Conservation (phyloP, 768 basidiomycete genomes). For the Mycena amicta region DNA sequence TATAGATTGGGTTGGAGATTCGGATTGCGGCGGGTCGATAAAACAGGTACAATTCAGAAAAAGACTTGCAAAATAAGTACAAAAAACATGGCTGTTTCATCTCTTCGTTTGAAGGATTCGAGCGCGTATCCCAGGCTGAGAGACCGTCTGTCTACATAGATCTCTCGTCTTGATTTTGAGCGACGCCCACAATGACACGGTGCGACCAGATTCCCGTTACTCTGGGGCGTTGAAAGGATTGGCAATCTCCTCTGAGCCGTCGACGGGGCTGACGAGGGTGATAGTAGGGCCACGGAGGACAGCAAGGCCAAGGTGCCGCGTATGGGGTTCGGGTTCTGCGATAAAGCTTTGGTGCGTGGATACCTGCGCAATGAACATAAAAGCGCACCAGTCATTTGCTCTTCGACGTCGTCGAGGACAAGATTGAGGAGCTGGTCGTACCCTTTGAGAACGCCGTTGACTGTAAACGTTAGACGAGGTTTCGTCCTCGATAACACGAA, state of each 20-base stretch:
- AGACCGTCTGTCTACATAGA: too few species aligned
- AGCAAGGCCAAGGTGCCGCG: constrained; percentile 75
- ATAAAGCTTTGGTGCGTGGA: too few species aligned
- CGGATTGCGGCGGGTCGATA: constrained; percentile 28
- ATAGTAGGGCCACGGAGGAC: constrained; percentile 95
- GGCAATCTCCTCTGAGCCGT: constrained; percentile 92
- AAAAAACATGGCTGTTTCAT: constrained; percentile 29
- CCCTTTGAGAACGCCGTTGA: constrained; percentile 91
- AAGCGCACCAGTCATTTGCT: constrained; percentile 68
- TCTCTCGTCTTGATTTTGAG: not conserved
- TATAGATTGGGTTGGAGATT: not conserved
- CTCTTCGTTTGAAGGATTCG: constrained; percentile 11
- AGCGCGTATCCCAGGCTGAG: too few species aligned
- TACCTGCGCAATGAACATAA: too few species aligned
- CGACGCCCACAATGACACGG: not conserved
- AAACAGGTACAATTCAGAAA: constrained; percentile 73
- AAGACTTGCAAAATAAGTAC: constrained; percentile 37
- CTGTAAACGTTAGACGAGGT: constrained; percentile 42
- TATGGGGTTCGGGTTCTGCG: constrained; percentile 64
- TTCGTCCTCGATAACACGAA: not conserved
- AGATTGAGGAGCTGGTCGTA: constrained; percentile 96
- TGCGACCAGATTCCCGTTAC: too few species aligned
- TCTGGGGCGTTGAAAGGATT: constrained; percentile 85
- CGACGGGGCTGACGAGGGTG: constrained; percentile 90
- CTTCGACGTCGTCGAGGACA: constrained; percentile 93